These are phyloP conservation scores for Pythium volutum DNA, from an alignment of 352 stramenopile species.

Conservation along the genomic window DNA sequence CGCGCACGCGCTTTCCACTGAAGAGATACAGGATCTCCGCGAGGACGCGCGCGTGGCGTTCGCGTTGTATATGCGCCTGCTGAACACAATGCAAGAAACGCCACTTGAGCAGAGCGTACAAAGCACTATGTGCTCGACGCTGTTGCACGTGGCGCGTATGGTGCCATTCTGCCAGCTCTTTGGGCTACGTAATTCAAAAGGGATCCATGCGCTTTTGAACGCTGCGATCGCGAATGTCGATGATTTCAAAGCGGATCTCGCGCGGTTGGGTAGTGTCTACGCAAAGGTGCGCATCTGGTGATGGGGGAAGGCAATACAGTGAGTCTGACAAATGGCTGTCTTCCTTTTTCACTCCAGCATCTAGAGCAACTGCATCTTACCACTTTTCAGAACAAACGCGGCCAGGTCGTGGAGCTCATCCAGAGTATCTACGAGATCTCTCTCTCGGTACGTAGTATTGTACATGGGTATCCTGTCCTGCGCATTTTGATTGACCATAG, in stretches of 20 bases:
- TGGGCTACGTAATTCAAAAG: constrained; percentile 5
- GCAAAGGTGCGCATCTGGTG: constrained; percentile 14
- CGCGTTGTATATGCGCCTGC: constrained; percentile 36
- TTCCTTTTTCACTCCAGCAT: constrained; percentile 29
- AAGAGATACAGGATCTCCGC: constrained; percentile 11
- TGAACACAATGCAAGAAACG: neutral
- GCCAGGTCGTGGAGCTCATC: constrained; percentile 41
- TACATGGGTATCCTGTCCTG: no score
- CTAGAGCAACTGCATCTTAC: constrained; percentile 32
- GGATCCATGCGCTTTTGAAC: constrained; percentile 9
- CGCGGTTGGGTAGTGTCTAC: constrained; percentile 29
- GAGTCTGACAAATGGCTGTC: neutral
- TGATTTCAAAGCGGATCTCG: constrained; percentile 23
- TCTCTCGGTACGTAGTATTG: constrained; percentile 31
- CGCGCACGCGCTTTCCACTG: neutral
- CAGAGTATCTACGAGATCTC: constrained; percentile 41
- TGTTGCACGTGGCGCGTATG: constrained; percentile 56
- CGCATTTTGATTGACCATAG: no score
- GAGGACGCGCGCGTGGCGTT: constrained; percentile 25
- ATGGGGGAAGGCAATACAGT: neutral
- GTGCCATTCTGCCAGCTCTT: constrained; percentile 59
- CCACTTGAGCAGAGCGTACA: neutral
- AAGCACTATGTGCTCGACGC: constrained; percentile 22
- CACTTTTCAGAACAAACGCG: constrained; percentile 26
- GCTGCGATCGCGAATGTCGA: constrained; percentile 15